A percentile compares a stretch with the other conserved stretches of the same genome.
phyloP scores from a whole-genome alignment of 106 monocot genomes.

The Apostasia shenzhenica region DNA sequence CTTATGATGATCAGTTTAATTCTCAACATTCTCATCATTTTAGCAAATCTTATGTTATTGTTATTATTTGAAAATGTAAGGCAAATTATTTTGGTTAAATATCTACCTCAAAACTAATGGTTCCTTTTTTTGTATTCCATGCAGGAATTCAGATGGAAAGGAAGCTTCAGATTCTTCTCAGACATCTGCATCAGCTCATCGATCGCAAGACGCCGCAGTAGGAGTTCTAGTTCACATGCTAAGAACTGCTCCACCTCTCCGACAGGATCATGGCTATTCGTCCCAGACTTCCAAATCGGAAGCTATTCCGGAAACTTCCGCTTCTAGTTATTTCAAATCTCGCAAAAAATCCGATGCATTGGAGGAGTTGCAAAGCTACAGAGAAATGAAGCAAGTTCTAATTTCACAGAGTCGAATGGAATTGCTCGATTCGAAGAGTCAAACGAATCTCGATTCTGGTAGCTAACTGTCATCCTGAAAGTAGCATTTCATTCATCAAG shows the following conservation, averaged over 20 bases:
- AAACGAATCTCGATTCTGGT: too few relatives aligned
- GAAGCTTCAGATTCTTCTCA: conserved; percentile 26
- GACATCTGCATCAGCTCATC: conserved; percentile 23
- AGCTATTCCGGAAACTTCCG: conserved; percentile 23
- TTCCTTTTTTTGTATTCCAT: neutral
- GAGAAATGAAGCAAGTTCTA: conserved; percentile 62
- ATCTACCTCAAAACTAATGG: too few relatives aligned
- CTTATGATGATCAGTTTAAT: too few relatives aligned
- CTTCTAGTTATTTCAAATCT: conserved; percentile 47
- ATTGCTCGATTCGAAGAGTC: neutral
- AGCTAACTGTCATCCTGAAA: too few relatives aligned
- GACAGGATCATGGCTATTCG: conserved; percentile 43
- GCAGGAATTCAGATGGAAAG: conserved; percentile 51
- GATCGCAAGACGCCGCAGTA: conserved; percentile 87
- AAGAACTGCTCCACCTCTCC: conserved; percentile 55
- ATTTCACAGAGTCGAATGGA: conserved; percentile 50
- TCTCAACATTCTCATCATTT: too few relatives aligned
- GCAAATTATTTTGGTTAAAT: too few relatives aligned
- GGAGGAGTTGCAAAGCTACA: conserved; percentile 69
- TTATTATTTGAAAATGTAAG: too few relatives aligned
- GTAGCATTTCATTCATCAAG: too few relatives aligned
- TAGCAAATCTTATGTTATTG: too few relatives aligned
- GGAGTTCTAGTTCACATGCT: conserved; percentile 81
- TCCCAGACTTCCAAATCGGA: conserved; percentile 47
- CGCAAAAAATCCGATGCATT: conserved; percentile 74